Evolutionary conservation across 1,284 basidiomycete genomes (phyloP), one percentile per base, ranked within the genome.

Genomic region (Heliocybe sulcata): DNA sequence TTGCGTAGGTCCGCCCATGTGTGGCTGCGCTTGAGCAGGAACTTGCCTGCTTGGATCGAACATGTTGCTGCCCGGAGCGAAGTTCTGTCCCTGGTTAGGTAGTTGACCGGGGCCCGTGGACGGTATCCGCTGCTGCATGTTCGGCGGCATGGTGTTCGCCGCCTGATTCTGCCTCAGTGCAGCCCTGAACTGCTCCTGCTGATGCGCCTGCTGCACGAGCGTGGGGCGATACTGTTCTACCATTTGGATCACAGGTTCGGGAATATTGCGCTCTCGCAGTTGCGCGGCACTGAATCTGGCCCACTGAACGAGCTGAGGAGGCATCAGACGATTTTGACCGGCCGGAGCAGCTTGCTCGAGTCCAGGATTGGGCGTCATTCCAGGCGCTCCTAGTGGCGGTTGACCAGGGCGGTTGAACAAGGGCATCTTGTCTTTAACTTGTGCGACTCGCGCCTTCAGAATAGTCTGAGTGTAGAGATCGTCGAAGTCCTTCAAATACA

Each of bases 401-500:
- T 61, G 11, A 22, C 22, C 22, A 19, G 14, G 8, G 20, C 22
- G 6, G 6, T 4, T 11, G 14, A 25, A 49, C 23, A n/a, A 8
- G 45, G 16, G 9, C 9, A n/a, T 25, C 19, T 29, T 29, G 3
- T 22, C 12, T 3, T 16, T 20, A n/a, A n/a, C 12, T 16, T 42
- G 38, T 16, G 12, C n/a, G 8, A 42, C 3, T 42, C 38, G 12
- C 12, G 38, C 6, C 12, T 6, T 3, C 4, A 42, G 16, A 9
- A 49, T 49, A 6, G 38, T 63, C 54, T 62, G 45, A 51, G 80
- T 65, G 58, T 86, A 86, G 20, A 75, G 72, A 10, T 65, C 60
- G 62, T 90, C 87, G 64, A 90, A 88, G 8, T 63, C 60, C 1
- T 65, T 61, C 11, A 90, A 73, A 58, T 77, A 82, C 38, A 79